Percentiles rank a stretch among this genome's conserved stretches.
Evolutionary conservation across 1,139 yeast genomes (phyloP).

Genomic region (Candida tetrigidarum): DNA sequence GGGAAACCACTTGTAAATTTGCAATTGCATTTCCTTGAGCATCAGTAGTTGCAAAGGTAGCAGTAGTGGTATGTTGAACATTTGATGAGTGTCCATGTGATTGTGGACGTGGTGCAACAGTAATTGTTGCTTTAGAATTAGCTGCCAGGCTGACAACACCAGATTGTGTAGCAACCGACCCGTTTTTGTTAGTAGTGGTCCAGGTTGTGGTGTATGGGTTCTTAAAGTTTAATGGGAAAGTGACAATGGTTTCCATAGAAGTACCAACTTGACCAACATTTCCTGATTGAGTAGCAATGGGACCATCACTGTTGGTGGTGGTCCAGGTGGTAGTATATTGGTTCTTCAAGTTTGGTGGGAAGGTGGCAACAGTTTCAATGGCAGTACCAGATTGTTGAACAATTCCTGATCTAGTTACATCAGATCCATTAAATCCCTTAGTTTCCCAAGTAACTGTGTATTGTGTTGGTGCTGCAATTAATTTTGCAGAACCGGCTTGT

Average conservation of each 20-base stretch:
- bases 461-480: no score
- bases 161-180: slow-evolving; percentile 8
- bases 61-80: no score
- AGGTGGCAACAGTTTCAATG: slow-evolving; percentile 1
- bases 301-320: slow-evolving; percentile 4
- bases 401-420: background rate
- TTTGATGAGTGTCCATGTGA: no score
- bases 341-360: no score
- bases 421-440: no score
- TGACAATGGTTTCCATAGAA: background rate
- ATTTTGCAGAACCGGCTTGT: no score
- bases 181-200: slow-evolving; percentile 4
- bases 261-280: background rate
- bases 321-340: slow-evolving; percentile 8
- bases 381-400: background rate
- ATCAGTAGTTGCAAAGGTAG: no score
- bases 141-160: slow-evolving; percentile 7
- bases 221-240: background rate
- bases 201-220: slow-evolving; percentile 7
- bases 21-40: no score
- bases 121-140: no score
- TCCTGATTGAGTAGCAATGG: slow-evolving; percentile 10
- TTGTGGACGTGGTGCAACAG: no score
- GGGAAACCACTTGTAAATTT: no score
- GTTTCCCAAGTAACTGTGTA: no score